These are phyloP conservation scores for Laburnicola sp. DNA, from an alignment of 2,329 filamentous ascomycete species.

Conservation along the genomic window DNA sequence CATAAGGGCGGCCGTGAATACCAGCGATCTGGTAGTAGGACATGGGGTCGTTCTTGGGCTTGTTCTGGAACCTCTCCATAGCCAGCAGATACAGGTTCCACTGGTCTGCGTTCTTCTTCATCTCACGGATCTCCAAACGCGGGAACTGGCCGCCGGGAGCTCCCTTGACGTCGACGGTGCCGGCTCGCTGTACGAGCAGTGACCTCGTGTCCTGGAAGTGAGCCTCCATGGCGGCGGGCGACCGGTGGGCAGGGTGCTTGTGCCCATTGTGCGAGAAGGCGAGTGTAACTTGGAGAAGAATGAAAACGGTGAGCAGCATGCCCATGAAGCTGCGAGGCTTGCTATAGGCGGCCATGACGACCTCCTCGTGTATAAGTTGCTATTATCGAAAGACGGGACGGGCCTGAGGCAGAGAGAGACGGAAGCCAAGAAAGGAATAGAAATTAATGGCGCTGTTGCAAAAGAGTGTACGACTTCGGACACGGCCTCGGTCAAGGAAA, in stretches of 20 bases:
- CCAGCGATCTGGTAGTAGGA: conserved; percentile 81
- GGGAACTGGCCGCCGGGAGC: conserved; percentile 25
- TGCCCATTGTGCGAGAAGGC: conserved; percentile 35
- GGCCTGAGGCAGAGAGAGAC: conserved; percentile 7
- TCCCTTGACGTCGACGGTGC: conserved; percentile 27
- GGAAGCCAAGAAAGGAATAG: conserved; percentile 11
- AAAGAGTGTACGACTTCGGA: conserved; percentile 44
- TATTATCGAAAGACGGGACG: conserved; percentile 1
- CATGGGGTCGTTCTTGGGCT: conserved; percentile 63
- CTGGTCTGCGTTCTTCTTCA: conserved; percentile 63
- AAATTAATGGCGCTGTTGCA: conserved; percentile 16
- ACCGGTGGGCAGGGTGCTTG: conserved; percentile 21
- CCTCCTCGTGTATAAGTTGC: conserved; percentile 12
- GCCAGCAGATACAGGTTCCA: conserved; percentile 80
- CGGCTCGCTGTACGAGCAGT: conserved; percentile 29
- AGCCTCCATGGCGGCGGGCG: conserved; percentile 25
- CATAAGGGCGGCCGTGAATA: conserved; percentile 78
- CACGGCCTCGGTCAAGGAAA: conserved; percentile 35
- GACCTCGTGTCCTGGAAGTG: conserved; percentile 30
- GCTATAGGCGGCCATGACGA: conserved; percentile 40
- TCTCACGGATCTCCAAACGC: conserved; percentile 68
- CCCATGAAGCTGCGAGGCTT: conserved; percentile 39
- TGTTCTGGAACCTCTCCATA: conserved; percentile 70
- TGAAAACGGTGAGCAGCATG: conserved; percentile 38
- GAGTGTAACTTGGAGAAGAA: conserved; percentile 38